A percentile compares a stretch with the other conserved stretches of the same genome.
Conservation (phyloP, 192 early-diverging fungal genomes). For the Coemansia erecta region DNA sequence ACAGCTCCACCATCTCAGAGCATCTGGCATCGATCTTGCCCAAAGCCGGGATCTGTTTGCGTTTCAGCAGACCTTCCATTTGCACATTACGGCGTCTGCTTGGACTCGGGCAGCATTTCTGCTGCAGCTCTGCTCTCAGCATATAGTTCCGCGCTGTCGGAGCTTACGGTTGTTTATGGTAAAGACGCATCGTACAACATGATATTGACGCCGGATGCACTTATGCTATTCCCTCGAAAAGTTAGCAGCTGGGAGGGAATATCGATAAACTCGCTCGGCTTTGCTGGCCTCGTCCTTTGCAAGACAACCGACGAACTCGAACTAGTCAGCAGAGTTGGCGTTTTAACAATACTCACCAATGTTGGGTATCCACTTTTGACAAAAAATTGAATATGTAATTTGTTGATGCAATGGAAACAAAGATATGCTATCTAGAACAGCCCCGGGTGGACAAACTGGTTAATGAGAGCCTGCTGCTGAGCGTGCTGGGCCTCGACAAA, state of each 20-base stretch:
- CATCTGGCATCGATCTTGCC: constrained; percentile 22
- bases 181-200: constrained; percentile 57
- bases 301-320: constrained; percentile 54
- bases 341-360: constrained; percentile 39
- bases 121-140: constrained; percentile 8
- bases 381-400: constrained; percentile 3
- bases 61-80: constrained; percentile 32
- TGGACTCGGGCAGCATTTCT: constrained; percentile 8
- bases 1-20: constrained; percentile 16
- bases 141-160: constrained; percentile 18
- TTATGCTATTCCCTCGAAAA: constrained; percentile 59
- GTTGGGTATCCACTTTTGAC: constrained; percentile 30
- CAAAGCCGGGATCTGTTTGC: constrained; percentile 8
- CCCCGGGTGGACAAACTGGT: constrained; percentile 30
- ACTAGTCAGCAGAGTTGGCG: constrained; percentile 39
- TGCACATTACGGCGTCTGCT: constrained; percentile 34
- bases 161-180: constrained; percentile 12
- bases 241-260: constrained; percentile 40
- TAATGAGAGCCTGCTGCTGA: constrained; percentile 39
- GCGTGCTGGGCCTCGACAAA: constrained; percentile 30
- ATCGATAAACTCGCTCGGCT: constrained; percentile 64
- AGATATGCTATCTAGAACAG: constrained; percentile 15
- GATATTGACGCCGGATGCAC: constrained; percentile 53
- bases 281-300: constrained; percentile 61
- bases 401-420: not conserved